phyloP scores from a whole-genome alignment of 2,329 filamentous ascomycete species.

The Neopestalotiopsis rosae region DNA sequence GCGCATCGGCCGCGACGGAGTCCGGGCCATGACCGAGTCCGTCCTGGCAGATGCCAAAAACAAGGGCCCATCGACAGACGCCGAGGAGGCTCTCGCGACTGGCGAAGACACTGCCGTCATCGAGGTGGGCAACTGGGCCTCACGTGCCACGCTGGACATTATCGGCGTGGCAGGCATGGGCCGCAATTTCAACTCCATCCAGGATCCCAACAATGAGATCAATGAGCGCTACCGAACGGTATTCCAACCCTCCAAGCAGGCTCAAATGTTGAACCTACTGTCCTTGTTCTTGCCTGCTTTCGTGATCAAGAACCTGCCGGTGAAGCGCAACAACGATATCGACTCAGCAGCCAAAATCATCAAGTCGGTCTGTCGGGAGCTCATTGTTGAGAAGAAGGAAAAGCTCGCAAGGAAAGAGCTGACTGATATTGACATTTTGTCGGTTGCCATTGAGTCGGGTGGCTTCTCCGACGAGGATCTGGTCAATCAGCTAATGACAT shows the following conservation, averaged over 20 bases:
- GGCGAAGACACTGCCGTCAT: slow-evolving; percentile 48
- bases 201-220: slow-evolving; percentile 64
- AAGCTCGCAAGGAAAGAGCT: slow-evolving; percentile 51
- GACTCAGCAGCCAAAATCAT: slow-evolving; percentile 61
- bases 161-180: slow-evolving; percentile 76
- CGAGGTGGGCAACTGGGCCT: slow-evolving; percentile 67
- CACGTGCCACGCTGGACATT: slow-evolving; percentile 74
- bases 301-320: slow-evolving; percentile 67
- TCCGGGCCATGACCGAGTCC: slow-evolving; percentile 62
- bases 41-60: slow-evolving; percentile 44
- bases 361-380: slow-evolving; percentile 67
- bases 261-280: slow-evolving; percentile 62
- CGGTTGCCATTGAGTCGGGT: slow-evolving; percentile 42
- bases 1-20: slow-evolving; percentile 74
- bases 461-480: slow-evolving; percentile 45
- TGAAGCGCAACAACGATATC: slow-evolving; percentile 73
- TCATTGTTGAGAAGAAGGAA: slow-evolving; percentile 73
- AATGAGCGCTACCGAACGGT: slow-evolving; percentile 61
- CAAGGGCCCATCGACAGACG: slow-evolving; percentile 22
- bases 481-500: slow-evolving; percentile 47
- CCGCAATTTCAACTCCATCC: slow-evolving; percentile 71
- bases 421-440: slow-evolving; percentile 41
- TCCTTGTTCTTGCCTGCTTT: slow-evolving; percentile 66
- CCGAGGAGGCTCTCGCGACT: slow-evolving; percentile 37
- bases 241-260: slow-evolving; percentile 57